A percentile compares a stretch with the other conserved stretches of the same genome.
These are phyloP conservation scores for Strobilomyces echinocephalus DNA, from an alignment of 768 basidiomycete species.

Conservation along the genomic window DNA sequence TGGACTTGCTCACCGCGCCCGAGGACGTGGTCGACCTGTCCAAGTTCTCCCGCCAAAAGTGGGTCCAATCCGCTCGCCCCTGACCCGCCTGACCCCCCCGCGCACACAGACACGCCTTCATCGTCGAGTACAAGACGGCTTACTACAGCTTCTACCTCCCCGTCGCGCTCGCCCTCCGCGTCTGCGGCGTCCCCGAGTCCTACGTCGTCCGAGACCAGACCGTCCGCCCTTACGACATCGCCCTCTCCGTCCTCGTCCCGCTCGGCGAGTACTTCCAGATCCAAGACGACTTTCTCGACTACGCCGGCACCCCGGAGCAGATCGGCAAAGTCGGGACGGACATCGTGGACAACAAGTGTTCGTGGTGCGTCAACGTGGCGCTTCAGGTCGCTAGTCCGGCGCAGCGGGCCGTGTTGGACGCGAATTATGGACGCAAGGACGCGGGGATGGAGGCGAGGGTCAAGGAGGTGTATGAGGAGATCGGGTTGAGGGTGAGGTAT, in stretches of 20 bases:
- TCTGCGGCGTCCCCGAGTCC: slow-evolving; percentile 57
- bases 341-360: slow-evolving; percentile 98
- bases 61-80: neutral
- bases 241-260: slow-evolving; percentile 39
- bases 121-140: slow-evolving; percentile 96
- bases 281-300: slow-evolving; percentile 97
- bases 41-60: slow-evolving; percentile 81
- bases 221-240: slow-evolving; percentile 58
- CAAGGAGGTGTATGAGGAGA: slow-evolving; percentile 67
- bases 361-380: slow-evolving; percentile 92
- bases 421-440: slow-evolving; percentile 60
- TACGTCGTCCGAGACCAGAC: slow-evolving; percentile 38
- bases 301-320: slow-evolving; percentile 80
- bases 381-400: slow-evolving; percentile 50
- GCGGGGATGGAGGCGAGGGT: slow-evolving; percentile 47
- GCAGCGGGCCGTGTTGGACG: slow-evolving; percentile 60
- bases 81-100: too few relatives aligned
- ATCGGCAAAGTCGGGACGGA: slow-evolving; percentile 98
- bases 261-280: slow-evolving; percentile 98
- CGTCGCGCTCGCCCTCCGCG: slow-evolving; percentile 88
- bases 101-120: slow-evolving; percentile 67
- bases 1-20: slow-evolving; percentile 93
- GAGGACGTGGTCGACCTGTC: slow-evolving; percentile 82
- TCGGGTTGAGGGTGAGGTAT: slow-evolving; percentile 65
- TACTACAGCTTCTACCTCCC: slow-evolving; percentile 99